Base-by-base conservation (phyloP, 345 rosid species). In the Angophora floribunda region DNA sequence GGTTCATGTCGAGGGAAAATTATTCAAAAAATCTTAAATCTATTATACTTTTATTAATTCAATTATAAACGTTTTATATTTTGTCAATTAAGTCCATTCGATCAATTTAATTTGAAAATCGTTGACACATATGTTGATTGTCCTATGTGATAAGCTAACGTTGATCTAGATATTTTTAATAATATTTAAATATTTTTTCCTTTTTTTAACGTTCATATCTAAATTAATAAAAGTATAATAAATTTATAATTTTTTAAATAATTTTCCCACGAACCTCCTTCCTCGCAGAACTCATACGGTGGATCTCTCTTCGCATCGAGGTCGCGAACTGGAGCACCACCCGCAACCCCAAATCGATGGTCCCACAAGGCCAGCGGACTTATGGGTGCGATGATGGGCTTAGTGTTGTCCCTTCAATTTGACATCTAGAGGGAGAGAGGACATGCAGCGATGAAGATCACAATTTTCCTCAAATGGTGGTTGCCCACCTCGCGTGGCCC, bases 11-110 rank as follows among this genome's bases (percentile, higher is more conserved):
- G n/a, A n/a, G n/a, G 13, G 4, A 21, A 21, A 55, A 21, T 55
- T 55, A 0, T 55, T 0, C 2, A 8, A 22, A 19, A 55, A 22
- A 0, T 55, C 12, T 0, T 55, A 0, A 55, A 8, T 22, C 2
- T 4, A 22, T 55, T 55, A 55, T 12, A 55, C 0, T 0, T 55
- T 55, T 55, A 28, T 1, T 5, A 22, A 55, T 55, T 55, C 9
- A 1, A 55, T 55, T 0, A 55, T 8, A 22, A 55, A 55, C 28
- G n/a, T 9, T 55, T 21, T 55, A 22, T 21, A 55, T 22, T 55
- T 22, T 22, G 6, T 55, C 22, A 22, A 55, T 22, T 55, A 5
- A 55, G 28, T 55, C 0, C 1, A 22, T 55, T 2, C 4, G 1
- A 12, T 22, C 11, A 55, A 55, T 1, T 7, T 4, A 7, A 28